Evolutionary conservation across 768 basidiomycete species (phyloP).

Genomic region (Filobasidium floriforme): DNA sequence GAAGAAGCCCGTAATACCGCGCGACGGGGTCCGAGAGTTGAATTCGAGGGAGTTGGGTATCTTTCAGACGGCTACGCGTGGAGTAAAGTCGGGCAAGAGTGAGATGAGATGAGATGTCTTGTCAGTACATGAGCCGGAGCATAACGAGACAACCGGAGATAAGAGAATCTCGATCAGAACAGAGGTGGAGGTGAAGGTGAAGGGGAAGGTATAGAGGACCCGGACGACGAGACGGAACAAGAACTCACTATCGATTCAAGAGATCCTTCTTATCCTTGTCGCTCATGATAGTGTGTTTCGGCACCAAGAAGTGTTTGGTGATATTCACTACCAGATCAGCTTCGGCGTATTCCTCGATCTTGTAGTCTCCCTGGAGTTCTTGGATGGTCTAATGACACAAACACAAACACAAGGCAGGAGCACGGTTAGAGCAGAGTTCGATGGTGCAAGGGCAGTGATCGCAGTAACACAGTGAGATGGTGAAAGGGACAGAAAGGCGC

Average conservation of each 20-base stretch:
- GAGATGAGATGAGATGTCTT: too few relatives aligned
- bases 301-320: conserved; percentile 89
- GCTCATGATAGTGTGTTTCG: conserved; percentile 78
- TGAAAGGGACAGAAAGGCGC: background rate
- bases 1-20: conserved; percentile 87
- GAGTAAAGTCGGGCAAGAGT: too few relatives aligned
- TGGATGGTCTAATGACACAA: conserved; percentile 64
- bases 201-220: background rate
- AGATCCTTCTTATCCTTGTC: conserved; percentile 77
- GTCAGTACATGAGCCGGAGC: too few relatives aligned
- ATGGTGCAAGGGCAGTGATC: too few relatives aligned
- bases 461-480: too few relatives aligned
- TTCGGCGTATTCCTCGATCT: conserved; percentile 92
- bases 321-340: conserved; percentile 95
- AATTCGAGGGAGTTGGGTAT: conserved; percentile 94
- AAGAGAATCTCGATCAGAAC: too few relatives aligned
- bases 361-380: conserved; percentile 77
- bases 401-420: conserved; percentile 7
- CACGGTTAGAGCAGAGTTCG: too few relatives aligned
- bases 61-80: conserved; percentile 74
- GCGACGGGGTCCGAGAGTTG: conserved; percentile 96
- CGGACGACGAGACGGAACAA: background rate
- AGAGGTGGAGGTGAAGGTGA: too few relatives aligned
- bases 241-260: conserved; percentile 82
- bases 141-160: too few relatives aligned